Evolutionary conservation across 2,329 filamentous ascomycete species (phyloP).

Genomic region (Colletotrichum limetticola): DNA sequence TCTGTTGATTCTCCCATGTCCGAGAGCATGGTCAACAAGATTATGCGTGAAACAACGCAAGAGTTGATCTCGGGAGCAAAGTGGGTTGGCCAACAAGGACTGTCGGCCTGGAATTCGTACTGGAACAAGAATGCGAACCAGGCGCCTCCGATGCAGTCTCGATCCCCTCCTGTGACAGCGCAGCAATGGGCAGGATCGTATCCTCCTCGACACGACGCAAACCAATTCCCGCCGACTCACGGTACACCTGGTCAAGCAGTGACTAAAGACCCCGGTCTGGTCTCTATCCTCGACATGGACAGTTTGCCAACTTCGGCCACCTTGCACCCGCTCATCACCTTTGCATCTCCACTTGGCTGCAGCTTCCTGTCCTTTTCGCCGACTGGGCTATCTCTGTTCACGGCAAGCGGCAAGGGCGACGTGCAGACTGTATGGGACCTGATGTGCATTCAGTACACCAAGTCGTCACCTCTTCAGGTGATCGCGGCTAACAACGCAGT

Average conservation of each 20-base stretch:
- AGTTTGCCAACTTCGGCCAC: slow-evolving; percentile 62
- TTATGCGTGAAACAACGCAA: slow-evolving; percentile 83
- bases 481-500: slow-evolving; percentile 53
- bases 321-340: slow-evolving; percentile 75
- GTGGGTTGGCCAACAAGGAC: slow-evolving; percentile 81
- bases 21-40: slow-evolving; percentile 78
- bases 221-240: slow-evolving; percentile 81
- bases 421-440: slow-evolving; percentile 86
- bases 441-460: slow-evolving; percentile 72
- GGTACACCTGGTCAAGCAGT: slow-evolving; percentile 67
- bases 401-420: slow-evolving; percentile 85
- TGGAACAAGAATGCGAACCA: slow-evolving; percentile 70
- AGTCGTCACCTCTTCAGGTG: slow-evolving; percentile 68
- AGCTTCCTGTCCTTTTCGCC: slow-evolving; percentile 85
- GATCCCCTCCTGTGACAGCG: slow-evolving; percentile 54
- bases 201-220: slow-evolving; percentile 57
- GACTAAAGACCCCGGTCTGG: slow-evolving; percentile 75
- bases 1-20: slow-evolving; percentile 78
- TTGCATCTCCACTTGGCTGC: slow-evolving; percentile 77
- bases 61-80: slow-evolving; percentile 79
- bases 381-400: slow-evolving; percentile 78
- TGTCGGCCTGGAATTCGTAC: slow-evolving; percentile 83
- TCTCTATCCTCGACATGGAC: slow-evolving; percentile 80
- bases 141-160: slow-evolving; percentile 55
- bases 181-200: slow-evolving; percentile 60